These are phyloP conservation scores for Isabelozyma heimii DNA, from an alignment of 805 yeast species.

Conservation along the genomic window DNA sequence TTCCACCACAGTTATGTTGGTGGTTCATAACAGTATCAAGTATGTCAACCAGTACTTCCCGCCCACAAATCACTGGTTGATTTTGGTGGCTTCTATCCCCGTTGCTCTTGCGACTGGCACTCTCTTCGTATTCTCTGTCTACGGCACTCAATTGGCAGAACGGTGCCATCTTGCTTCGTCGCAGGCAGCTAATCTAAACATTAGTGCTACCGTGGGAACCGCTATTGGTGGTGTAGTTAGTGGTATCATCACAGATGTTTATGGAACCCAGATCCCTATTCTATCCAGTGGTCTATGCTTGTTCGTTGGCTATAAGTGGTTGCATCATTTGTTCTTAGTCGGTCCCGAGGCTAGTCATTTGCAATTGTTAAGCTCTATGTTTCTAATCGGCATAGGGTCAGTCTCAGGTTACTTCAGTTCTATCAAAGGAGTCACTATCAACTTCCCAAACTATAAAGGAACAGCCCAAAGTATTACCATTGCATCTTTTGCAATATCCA, in stretches of 20 bases:
- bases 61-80: conserved; percentile 23
- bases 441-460: conserved; percentile 30
- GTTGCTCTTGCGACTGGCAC: conserved; percentile 35
- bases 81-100: conserved; percentile 23
- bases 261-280: conserved; percentile 34
- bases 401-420: conserved; percentile 32
- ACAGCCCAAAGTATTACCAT: conserved; percentile 35
- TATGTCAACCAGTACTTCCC: conserved; percentile 19
- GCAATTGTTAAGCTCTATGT: conserved; percentile 22
- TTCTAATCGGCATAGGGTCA: conserved; percentile 30
- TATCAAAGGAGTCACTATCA: conserved; percentile 31
- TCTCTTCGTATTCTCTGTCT: conserved; percentile 31
- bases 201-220: conserved; percentile 28
- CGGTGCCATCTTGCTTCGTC: conserved; percentile 25
- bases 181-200: conserved; percentile 28
- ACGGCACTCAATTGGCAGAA: conserved; percentile 29
- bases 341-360: conserved; percentile 14
- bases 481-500: conserved; percentile 35
- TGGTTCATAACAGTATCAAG: conserved; percentile 11
- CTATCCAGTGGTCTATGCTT: conserved; percentile 20
- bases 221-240: conserved; percentile 32
- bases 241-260: conserved; percentile 29
- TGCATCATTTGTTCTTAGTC: conserved; percentile 16
- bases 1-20: conserved; percentile 5
- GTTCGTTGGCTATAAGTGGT: conserved; percentile 25